These are phyloP conservation scores for Rhodotorula sp. DNA, from an alignment of 1,284 basidiomycete genomes.

Conservation along the genomic window DNA sequence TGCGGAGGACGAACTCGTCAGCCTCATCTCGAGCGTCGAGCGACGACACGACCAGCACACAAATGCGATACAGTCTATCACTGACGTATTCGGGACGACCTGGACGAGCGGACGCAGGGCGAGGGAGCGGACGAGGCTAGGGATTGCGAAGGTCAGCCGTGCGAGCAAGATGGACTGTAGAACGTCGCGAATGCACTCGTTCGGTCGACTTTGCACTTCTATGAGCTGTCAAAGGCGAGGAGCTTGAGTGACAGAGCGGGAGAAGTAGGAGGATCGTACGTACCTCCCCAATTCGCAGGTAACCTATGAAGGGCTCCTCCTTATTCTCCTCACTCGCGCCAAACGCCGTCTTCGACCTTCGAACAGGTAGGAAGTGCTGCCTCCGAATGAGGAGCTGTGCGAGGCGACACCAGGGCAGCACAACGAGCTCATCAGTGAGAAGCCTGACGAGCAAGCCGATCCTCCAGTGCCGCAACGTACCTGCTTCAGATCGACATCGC, in stretches of 20 bases:
- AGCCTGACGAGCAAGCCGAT: neutral
- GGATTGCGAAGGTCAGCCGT: neutral
- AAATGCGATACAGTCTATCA: conserved; percentile 16
- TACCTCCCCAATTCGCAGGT: conserved; percentile 12
- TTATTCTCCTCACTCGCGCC: neutral
- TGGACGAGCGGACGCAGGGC: conserved; percentile 2
- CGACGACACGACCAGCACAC: neutral
- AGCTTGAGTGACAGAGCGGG: neutral
- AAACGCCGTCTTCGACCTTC: neutral
- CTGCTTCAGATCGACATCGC: conserved; percentile 16
- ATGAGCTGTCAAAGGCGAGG: conserved; percentile 1
- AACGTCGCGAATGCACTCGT: conserved; percentile 2
- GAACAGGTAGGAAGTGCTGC: conserved; percentile 2
- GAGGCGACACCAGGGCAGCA: neutral
- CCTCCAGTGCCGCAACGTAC: neutral
- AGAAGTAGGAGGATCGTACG: neutral
- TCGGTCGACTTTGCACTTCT: neutral
- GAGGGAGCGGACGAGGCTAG: conserved; percentile 17
- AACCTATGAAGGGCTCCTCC: conserved; percentile 1
- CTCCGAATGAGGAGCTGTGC: neutral
- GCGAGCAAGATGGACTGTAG: too few species aligned
- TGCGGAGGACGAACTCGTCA: neutral
- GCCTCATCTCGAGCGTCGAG: neutral
- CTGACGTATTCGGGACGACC: neutral
- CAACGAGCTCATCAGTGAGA: too few species aligned